Evolutionary conservation across 208 protist species (phyloP), one percentile per base, ranked within the genome.

Genomic region (Acanthamoeba lenticulata): DNA sequence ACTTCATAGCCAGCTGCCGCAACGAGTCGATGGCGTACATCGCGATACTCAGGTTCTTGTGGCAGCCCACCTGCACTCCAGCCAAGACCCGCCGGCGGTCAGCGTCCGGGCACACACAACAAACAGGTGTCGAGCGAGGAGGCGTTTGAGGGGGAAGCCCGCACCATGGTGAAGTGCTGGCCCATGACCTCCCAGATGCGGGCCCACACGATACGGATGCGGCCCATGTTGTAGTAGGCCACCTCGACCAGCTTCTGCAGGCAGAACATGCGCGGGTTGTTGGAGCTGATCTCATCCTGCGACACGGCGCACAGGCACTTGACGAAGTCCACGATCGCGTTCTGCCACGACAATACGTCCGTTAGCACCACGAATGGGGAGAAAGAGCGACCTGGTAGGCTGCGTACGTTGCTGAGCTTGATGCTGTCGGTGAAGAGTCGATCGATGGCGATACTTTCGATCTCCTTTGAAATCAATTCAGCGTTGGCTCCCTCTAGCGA

Each of bases 11-110:
- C 1, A 99, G 96, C 94, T 99, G 98, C 29, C 97, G 94, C 24
- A 99, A 90, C 3, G 97, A 98, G 89, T 99, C 98, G 45, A 99
- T 98, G 11, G 97, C 96, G 91, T 98, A 98, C 72, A 98, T 98
- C 1, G 97, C 92, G 52, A 98, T 96, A 38, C 52, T 60, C 65
- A 95, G 62, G 79, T 99, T 97, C 24, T 94, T 38, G 83, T 98
- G 95, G 42, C 93, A 97, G 21, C 97, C 98, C 27, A 96, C 94
- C 86, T 96, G 32, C 1, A 9, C 3, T 60, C 34, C 21, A 19
- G 9, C 7, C 57, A 1, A 6, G 1, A 74, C 3, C 65, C 27
- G 49, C 49, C 49, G 49, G 49, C 13, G 32, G 32, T 38, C 24
- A 6, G 19, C 5, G 5, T 38, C 32, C 11, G 21, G 62, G n/a